A percentile compares a stretch with the other conserved stretches of the same genome.
Conservation (phyloP, 106 monocot genomes). For the Dactylorhiza incarnata region DNA sequence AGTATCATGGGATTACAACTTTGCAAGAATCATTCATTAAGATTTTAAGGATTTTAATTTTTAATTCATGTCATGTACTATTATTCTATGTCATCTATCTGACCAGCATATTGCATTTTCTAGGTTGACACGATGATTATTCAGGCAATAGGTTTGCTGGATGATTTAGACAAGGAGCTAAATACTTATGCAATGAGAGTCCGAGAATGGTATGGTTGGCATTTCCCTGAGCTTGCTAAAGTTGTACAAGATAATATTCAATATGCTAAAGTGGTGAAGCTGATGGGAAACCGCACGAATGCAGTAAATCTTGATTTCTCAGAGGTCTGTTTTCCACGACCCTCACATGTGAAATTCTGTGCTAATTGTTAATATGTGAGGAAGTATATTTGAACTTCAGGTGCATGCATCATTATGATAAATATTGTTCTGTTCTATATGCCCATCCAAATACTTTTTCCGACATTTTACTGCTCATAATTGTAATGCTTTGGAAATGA, state of each 20-base stretch:
- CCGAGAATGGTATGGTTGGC: constrained; percentile 99
- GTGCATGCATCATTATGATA: background rate
- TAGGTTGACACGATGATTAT: constrained; percentile 97
- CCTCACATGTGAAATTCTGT: background rate
- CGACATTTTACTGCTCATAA: background rate
- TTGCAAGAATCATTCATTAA: background rate
- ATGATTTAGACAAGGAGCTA: constrained; percentile 96
- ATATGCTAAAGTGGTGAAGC: constrained; percentile 76
- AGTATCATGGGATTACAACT: background rate
- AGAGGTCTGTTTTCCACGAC: constrained; percentile 36
- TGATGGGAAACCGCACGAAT: constrained; percentile 83
- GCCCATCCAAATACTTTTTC: background rate
- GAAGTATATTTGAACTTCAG: background rate
- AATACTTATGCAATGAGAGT: constrained; percentile 98
- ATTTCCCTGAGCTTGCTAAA: constrained; percentile 93
- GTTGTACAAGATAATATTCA: constrained; percentile 87
- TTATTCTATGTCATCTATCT: background rate
- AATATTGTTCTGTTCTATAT: background rate
- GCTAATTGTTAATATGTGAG: background rate
- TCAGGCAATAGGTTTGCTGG: constrained; percentile 89
- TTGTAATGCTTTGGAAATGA: background rate
- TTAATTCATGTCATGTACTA: background rate
- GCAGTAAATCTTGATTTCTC: constrained; percentile 86
- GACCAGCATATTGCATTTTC: background rate
- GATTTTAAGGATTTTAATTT: background rate